Evolutionary conservation across 257 asterid genomes (phyloP), one percentile per base, ranked within the genome.

Genomic region (Petunia axillaris): DNA sequence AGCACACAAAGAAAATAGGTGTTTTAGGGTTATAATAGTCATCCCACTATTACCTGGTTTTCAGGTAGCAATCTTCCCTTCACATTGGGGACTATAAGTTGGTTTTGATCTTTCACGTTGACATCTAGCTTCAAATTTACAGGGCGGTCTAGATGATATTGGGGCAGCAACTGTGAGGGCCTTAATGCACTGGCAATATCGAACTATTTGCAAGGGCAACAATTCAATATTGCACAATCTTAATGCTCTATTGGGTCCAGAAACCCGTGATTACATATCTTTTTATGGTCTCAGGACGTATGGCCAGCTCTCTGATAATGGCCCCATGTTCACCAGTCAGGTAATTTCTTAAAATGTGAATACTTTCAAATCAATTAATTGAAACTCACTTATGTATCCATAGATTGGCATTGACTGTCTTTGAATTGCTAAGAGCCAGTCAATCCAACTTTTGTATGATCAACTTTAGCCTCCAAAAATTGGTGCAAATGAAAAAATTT

Each of bases 141-240:
- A 95, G 99, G 99, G 99, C 36, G 97, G 99, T 80, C 90, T 95
- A 71, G 97, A 95, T 86, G 99, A 95, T 60, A 82, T 84, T 77
- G 99, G 98, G 63, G 99, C 99, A 76, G 99, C 99, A 81, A 92
- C 99, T 52, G 98, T 95, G 81, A 87, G 99, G 87, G 99, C 98
- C 82, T 83, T 95, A 81, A 91, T 92, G 97, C 99, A 95, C 77
- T 95, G 99, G 99, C 99, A 95, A 77, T 93, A 93, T 82, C 93
- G 97, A 78, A 91, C 99, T 11, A 93, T 95, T 87, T 91, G 91
- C 87, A 85, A 94, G 83, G 92, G 93, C 54, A 91, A 88, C 82
- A 83, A 85, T 82, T 95, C 99, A 59, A 90, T 93, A 89, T 64
- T 95, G 87, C 91, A 93, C 81, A 95, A 87, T 79, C 98, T 95